Conservation (phyloP, 352 stramenopile species). For the Pythium phragmitis region DNA sequence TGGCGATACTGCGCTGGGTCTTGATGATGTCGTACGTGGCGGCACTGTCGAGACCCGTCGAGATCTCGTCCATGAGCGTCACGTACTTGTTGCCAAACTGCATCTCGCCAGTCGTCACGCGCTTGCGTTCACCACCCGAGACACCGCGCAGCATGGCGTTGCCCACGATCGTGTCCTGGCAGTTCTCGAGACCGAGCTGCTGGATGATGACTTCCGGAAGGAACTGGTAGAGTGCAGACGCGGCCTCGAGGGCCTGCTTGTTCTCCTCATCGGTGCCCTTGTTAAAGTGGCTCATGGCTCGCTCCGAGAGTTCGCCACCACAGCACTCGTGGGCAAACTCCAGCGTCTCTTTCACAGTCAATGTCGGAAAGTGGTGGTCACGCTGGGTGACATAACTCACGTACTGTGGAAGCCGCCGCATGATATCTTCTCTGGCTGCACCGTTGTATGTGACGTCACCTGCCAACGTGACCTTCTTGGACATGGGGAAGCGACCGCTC, state of each 20-base stretch:
- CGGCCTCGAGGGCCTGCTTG: neutral
- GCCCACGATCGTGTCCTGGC: constrained; percentile 59
- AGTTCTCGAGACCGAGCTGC: constrained; percentile 35
- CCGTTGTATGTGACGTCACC: constrained; percentile 56
- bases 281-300: too few relatives aligned
- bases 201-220: constrained; percentile 47
- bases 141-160: constrained; percentile 52
- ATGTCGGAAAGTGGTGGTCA: constrained; percentile 33
- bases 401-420: constrained; percentile 40
- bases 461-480: constrained; percentile 35
- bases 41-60: constrained; percentile 89
- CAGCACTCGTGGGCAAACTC: too few relatives aligned
- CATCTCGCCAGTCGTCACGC: constrained; percentile 79
- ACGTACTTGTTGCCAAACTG: constrained; percentile 59
- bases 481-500: constrained; percentile 37
- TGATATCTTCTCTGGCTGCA: constrained; percentile 25
- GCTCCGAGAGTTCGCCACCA: too few relatives aligned
- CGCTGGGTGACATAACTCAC: constrained; percentile 48
- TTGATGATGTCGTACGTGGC: constrained; percentile 89
- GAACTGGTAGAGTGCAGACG: constrained; percentile 17
- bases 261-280: too few relatives aligned
- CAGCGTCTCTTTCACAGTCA: neutral
- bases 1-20: constrained; percentile 45
- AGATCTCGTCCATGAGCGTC: constrained; percentile 89
- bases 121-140: constrained; percentile 62